Evolutionary conservation across 352 stramenopile species (phyloP).

Genomic region (Thraustotheca clavata): DNA sequence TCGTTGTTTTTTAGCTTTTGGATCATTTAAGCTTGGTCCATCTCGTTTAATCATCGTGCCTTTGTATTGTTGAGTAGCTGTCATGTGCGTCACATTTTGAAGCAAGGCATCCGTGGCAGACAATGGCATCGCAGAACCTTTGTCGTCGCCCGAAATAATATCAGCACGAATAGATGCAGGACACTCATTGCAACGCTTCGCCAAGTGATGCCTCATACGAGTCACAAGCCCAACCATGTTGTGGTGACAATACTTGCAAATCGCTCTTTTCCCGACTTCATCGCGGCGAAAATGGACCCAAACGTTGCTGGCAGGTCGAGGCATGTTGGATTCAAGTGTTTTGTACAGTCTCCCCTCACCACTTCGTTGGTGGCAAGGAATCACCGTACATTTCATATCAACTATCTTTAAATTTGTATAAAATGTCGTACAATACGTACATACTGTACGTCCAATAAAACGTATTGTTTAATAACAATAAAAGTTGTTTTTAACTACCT

Average conservation of each 20-base stretch:
- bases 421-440: too few species aligned
- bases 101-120: not conserved
- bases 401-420: too few species aligned
- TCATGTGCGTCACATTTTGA: not conserved
- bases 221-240: slow-evolving; percentile 63
- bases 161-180: slow-evolving; percentile 37
- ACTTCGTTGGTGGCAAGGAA: too few species aligned
- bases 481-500: too few species aligned
- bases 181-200: slow-evolving; percentile 45
- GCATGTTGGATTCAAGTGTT: slow-evolving; percentile 29
- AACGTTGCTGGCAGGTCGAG: slow-evolving; percentile 40
- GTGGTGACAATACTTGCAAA: slow-evolving; percentile 69
- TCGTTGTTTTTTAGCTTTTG: not conserved
- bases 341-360: slow-evolving; percentile 2
- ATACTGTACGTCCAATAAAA: too few species aligned
- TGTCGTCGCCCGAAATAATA: slow-evolving; percentile 38
- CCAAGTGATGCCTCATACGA: slow-evolving; percentile 57
- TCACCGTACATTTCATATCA: not conserved
- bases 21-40: not conserved
- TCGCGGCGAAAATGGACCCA: slow-evolving; percentile 60
- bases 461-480: too few species aligned
- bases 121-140: slow-evolving; percentile 25
- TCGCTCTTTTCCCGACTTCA: slow-evolving; percentile 45
- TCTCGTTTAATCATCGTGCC: not conserved
- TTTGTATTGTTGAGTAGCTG: not conserved